phyloP scores from a whole-genome alignment of 2,329 filamentous ascomycete genomes.

The Uncinocarpus reesii region DNA sequence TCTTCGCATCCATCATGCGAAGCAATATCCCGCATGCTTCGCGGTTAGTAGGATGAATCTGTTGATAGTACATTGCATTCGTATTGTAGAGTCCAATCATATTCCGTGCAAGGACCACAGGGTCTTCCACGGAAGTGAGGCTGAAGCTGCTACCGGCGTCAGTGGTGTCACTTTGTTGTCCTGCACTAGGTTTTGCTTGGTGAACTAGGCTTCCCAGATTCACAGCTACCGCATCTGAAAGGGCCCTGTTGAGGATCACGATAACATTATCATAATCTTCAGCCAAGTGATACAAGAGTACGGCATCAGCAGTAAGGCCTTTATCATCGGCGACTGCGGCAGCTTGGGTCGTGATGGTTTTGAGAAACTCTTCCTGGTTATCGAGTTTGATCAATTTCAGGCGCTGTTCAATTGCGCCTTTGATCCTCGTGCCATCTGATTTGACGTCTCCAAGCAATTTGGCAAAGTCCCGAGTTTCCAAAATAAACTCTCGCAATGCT shows the following conservation, averaged over 20 bases:
- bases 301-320: constrained; percentile 83
- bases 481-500: constrained; percentile 79
- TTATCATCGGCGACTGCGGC: constrained; percentile 90
- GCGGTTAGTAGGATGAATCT: constrained; percentile 49
- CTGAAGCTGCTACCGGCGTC: constrained; percentile 42
- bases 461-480: constrained; percentile 96
- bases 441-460: constrained; percentile 85
- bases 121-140: constrained; percentile 58
- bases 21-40: constrained; percentile 51
- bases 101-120: constrained; percentile 51
- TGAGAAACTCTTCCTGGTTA: constrained; percentile 74
- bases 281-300: constrained; percentile 86
- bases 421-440: constrained; percentile 72
- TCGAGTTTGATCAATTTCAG: constrained; percentile 68
- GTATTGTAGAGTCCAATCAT: constrained; percentile 54
- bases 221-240: constrained; percentile 69
- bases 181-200: constrained; percentile 62
- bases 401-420: constrained; percentile 78
- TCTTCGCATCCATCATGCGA: constrained; percentile 51
- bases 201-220: constrained; percentile 78
- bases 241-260: constrained; percentile 72
- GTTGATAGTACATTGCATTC: constrained; percentile 50
- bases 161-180: constrained; percentile 38
- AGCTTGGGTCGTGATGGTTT: constrained; percentile 84
- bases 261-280: constrained; percentile 95